A percentile compares a stretch with the other conserved stretches of the same genome.
Conservation (phyloP, 495 filamentous ascomycete genomes). For the Annulohypoxylon stygium region DNA sequence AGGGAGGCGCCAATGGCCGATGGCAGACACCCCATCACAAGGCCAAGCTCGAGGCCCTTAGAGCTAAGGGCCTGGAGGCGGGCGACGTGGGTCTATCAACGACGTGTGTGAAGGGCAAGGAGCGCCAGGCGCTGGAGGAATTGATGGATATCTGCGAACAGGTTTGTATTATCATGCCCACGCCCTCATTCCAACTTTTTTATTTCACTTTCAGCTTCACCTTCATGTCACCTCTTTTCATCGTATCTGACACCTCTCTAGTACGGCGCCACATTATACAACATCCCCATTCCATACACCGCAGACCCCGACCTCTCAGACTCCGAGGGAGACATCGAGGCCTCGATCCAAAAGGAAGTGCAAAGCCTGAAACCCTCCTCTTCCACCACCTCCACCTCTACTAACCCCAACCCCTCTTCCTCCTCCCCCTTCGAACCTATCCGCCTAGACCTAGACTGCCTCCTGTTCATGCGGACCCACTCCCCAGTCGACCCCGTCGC, state of each 20-base stretch:
- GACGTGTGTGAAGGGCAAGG: conserved; percentile 85
- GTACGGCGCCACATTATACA: conserved; percentile 73
- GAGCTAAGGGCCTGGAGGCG: conserved; percentile 66
- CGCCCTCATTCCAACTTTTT: background rate
- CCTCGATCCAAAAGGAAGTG: conserved; percentile 83
- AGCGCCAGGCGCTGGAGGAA: conserved; percentile 82
- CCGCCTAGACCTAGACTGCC: conserved; percentile 81
- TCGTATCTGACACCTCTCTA: too few species aligned
- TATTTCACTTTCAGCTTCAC: background rate
- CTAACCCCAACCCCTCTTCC: conserved; percentile 66
- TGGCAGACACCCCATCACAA: conserved; percentile 69
- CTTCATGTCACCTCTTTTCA: background rate
- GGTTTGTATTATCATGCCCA: conserved; percentile 56
- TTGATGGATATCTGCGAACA: conserved; percentile 79
- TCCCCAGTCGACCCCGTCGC: conserved; percentile 82
- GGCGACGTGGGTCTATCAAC: conserved; percentile 91
- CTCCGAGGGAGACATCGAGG: conserved; percentile 78
- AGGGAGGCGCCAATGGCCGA: conserved; percentile 66
- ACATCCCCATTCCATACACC: conserved; percentile 54
- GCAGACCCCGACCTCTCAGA: conserved; percentile 50
- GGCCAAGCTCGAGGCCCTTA: conserved; percentile 54
- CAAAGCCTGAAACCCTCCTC: conserved; percentile 68
- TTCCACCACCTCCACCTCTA: conserved; percentile 10
- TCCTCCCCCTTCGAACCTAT: conserved; percentile 69
- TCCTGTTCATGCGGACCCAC: conserved; percentile 74